A percentile compares a stretch with the other conserved stretches of the same genome.
These are phyloP conservation scores for Colletotrichum destructivum DNA, from an alignment of 2,329 filamentous ascomycete species.

Conservation along the genomic window DNA sequence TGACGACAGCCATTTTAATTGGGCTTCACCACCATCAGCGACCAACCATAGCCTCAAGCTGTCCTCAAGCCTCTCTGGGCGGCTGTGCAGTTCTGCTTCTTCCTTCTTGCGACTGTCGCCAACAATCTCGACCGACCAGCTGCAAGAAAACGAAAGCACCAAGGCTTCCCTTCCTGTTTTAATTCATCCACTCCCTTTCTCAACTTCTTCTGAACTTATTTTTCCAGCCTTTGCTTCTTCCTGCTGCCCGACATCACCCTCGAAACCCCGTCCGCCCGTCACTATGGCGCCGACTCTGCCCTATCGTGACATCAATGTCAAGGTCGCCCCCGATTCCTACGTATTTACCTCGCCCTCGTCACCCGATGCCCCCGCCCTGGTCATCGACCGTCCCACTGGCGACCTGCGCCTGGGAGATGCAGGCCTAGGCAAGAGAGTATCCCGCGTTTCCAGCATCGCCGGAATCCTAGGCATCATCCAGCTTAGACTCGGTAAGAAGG, in stretches of 20 bases:
- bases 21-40: conserved; percentile 9
- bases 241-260: background rate
- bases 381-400: conserved; percentile 92
- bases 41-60: conserved; percentile 39
- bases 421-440: conserved; percentile 79
- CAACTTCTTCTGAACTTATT: conserved; percentile 12
- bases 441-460: conserved; percentile 88
- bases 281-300: conserved; percentile 69
- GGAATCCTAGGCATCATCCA: conserved; percentile 96
- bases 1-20: conserved; percentile 42
- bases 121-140: conserved; percentile 8
- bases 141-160: conserved; percentile 10
- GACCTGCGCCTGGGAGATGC: conserved; percentile 90
- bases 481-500: conserved; percentile 85
- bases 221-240: conserved; percentile 1
- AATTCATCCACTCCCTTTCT: conserved; percentile 12
- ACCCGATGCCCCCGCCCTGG: conserved; percentile 87
- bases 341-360: conserved; percentile 97
- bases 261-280: conserved; percentile 14
- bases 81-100: conserved; percentile 8
- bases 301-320: conserved; percentile 97
- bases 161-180: conserved; percentile 13
- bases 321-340: conserved; percentile 92
- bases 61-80: conserved; percentile 37
- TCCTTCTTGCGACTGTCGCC: conserved; percentile 24